Evolutionary conservation across 345 rosid species (phyloP).

Genomic region (Trapa incisa): DNA sequence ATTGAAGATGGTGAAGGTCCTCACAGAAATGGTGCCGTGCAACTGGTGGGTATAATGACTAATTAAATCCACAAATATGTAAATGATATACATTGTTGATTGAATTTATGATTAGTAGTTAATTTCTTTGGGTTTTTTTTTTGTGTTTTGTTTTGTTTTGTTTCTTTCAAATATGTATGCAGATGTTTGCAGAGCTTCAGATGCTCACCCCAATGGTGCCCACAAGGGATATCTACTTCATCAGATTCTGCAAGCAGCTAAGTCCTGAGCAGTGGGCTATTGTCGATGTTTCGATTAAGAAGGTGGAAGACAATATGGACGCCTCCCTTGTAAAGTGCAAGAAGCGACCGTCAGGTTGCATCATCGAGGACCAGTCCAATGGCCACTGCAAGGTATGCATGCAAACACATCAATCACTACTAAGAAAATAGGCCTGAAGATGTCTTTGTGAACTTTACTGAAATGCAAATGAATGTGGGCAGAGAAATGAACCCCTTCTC

Average conservation of each 20-base stretch:
- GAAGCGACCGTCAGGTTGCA: conserved; percentile 96
- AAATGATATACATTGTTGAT: too few species aligned
- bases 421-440: background rate
- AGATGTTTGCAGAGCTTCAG: conserved; percentile 97
- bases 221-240: conserved; percentile 86
- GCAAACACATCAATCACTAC: background rate
- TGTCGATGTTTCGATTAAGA: conserved; percentile 76
- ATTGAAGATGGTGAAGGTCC: conserved; percentile 72
- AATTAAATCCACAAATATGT: background rate
- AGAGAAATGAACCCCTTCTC: too few species aligned
- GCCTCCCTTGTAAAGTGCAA: conserved; percentile 77
- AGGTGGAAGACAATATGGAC: conserved; percentile 74
- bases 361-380: conserved; percentile 78
- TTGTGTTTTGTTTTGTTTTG: background rate
- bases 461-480: too few species aligned
- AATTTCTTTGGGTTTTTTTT: too few species aligned
- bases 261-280: conserved; percentile 85
- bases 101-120: too few species aligned
- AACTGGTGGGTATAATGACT: conserved; percentile 42
- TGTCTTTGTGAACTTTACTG: background rate
- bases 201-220: conserved; percentile 92
- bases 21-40: conserved; percentile 60
- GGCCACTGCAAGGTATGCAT: conserved; percentile 73
- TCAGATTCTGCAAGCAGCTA: conserved; percentile 67
- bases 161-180: conserved; percentile 9